These are phyloP conservation scores for Talaromyces nanjingensis DNA, from an alignment of 495 filamentous ascomycete species.

Conservation along the genomic window DNA sequence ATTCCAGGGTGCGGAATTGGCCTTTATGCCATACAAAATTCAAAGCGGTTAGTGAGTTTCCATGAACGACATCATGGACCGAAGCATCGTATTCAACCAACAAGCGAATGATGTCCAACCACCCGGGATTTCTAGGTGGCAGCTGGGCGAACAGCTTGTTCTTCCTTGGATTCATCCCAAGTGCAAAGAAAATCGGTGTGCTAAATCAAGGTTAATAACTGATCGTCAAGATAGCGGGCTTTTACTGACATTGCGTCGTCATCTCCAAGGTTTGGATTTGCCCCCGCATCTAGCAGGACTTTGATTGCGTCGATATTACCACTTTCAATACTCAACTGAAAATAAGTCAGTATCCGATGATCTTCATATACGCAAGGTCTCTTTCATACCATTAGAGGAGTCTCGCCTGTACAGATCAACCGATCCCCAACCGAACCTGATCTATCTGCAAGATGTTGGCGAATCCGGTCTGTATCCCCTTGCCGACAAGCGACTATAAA, in stretches of 20 bases:
- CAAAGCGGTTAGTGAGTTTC: neutral
- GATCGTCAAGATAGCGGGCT: neutral
- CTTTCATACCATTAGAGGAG: neutral
- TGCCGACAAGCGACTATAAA: neutral
- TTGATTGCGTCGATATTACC: neutral
- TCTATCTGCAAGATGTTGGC: neutral
- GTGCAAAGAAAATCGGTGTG: neutral
- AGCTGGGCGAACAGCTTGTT: neutral
- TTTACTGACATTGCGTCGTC: neutral
- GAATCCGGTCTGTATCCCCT: neutral
- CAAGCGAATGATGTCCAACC: neutral
- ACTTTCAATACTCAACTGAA: neutral
- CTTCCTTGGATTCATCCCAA: neutral
- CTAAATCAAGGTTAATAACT: neutral
- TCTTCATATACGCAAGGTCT: neutral
- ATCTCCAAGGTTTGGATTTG: neutral
- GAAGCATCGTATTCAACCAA: neutral
- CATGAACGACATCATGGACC: neutral
- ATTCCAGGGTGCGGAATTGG: neutral
- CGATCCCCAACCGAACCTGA: neutral
- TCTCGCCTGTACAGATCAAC: neutral
- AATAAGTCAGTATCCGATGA: neutral
- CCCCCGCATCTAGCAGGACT: neutral
- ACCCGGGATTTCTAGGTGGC: neutral
- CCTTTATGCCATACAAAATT: neutral